phyloP scores from a whole-genome alignment of 2,329 filamentous ascomycete species.

The Cytospora leucostoma region DNA sequence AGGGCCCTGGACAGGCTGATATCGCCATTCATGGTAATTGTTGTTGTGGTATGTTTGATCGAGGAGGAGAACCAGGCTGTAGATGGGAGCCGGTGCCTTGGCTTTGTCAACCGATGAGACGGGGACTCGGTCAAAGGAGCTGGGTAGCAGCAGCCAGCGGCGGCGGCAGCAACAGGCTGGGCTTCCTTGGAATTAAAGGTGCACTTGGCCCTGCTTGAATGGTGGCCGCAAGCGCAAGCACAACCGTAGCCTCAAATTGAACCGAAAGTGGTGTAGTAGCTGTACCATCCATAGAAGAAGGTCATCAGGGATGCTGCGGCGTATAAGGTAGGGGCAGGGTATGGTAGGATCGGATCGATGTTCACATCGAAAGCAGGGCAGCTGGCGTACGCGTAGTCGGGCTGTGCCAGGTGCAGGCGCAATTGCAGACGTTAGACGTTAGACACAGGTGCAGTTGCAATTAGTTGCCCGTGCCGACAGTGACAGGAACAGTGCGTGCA shows the following conservation, averaged over 20 bases:
- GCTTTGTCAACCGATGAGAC: constrained; percentile 18
- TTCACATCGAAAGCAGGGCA: constrained; percentile 24
- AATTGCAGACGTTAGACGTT: constrained; percentile 12
- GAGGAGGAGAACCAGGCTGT: constrained; percentile 19
- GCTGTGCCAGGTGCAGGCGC: constrained; percentile 19
- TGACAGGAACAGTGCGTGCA: constrained; percentile 4
- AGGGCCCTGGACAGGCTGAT: constrained; percentile 89
- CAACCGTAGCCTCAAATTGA: constrained; percentile 26
- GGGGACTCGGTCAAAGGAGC: constrained; percentile 3
- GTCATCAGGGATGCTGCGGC: constrained; percentile 23
- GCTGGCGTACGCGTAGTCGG: constrained; percentile 21
- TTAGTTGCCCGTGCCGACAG: constrained; percentile 2
- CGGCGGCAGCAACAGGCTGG: constrained; percentile 20
- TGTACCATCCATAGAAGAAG: constrained; percentile 24
- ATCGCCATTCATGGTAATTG: constrained; percentile 78
- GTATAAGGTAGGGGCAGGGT: constrained; percentile 12
- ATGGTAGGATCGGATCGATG: constrained; percentile 20
- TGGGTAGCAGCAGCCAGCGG: constrained; percentile 1
- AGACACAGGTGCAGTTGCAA: constrained; percentile 7
- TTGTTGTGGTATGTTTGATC: constrained; percentile 21
- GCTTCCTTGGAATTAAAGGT: constrained; percentile 17
- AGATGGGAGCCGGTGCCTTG: constrained; percentile 24
- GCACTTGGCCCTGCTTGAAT: constrained; percentile 21
- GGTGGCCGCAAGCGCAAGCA: constrained; percentile 20
- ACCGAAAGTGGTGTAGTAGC: constrained; percentile 22